Percentiles rank a stretch among this genome's conserved stretches.
phyloP scores from a whole-genome alignment of 1,139 yeast genomes.

The Yamadazyma conglobata region DNA sequence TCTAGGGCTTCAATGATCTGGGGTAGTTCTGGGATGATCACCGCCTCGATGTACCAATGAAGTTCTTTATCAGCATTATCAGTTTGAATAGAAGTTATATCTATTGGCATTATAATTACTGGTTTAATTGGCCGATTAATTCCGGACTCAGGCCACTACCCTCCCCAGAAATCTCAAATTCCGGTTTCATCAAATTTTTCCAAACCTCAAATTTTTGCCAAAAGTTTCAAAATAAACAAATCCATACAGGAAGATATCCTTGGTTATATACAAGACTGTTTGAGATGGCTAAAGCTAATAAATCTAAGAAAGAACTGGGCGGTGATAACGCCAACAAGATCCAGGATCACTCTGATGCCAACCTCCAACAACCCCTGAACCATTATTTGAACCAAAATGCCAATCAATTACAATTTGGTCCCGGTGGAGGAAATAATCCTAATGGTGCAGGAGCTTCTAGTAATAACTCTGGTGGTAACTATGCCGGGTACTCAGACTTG shows the following conservation, averaged over 20 bases:
- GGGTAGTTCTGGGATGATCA: constrained; percentile 37
- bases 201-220: no score
- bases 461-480: no score
- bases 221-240: constrained; percentile 4
- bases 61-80: constrained; percentile 31
- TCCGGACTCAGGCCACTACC: no score
- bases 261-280: constrained; percentile 5
- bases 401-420: constrained; percentile 5
- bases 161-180: no score
- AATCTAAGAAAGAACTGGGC: constrained; percentile 2
- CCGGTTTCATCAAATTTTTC: no score
- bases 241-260: constrained; percentile 4
- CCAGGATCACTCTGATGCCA: constrained; percentile 5
- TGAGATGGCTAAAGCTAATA: constrained; percentile 4
- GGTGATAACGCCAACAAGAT: constrained; percentile 2
- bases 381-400: constrained; percentile 3
- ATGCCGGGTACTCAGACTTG: constrained; percentile 8
- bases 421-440: no score
- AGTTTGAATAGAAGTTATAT: constrained; percentile 22
- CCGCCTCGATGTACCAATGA: constrained; percentile 35
- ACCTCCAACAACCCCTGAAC: constrained; percentile 9
- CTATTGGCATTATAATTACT: no score
- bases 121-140: no score
- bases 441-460: no score
- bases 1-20: constrained; percentile 40